Evolutionary conservation across 2,329 filamentous ascomycete species (phyloP).

Genomic region (Mycosphaerella sp.): DNA sequence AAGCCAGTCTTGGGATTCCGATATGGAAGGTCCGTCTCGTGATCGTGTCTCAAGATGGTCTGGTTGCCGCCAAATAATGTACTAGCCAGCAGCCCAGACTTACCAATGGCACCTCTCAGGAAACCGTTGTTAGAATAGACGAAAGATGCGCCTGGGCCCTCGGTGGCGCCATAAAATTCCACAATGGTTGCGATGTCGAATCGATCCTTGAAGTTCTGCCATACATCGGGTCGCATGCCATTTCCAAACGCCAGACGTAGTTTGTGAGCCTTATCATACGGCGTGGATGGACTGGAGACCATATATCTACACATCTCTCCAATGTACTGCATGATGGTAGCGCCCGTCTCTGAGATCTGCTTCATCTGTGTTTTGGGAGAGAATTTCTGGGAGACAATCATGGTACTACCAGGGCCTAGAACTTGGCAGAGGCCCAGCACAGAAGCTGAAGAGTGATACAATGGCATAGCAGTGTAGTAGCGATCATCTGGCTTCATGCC

Average conservation of each 20-base stretch:
- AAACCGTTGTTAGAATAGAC: conserved; percentile 70
- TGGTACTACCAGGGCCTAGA: conserved; percentile 51
- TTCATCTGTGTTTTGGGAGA: conserved; percentile 71
- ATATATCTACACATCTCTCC: conserved; percentile 83
- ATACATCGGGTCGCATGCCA: conserved; percentile 70
- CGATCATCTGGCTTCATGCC: conserved; percentile 67
- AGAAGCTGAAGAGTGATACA: conserved; percentile 77
- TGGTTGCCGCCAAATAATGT: conserved; percentile 48
- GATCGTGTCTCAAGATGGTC: conserved; percentile 64
- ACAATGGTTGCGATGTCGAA: conserved; percentile 42
- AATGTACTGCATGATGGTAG: conserved; percentile 79
- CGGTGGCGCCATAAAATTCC: conserved; percentile 38
- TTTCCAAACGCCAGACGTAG: conserved; percentile 78
- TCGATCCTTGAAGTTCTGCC: conserved; percentile 74
- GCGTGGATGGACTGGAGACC: conserved; percentile 57
- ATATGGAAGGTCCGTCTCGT: conserved; percentile 59
- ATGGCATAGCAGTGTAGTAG: conserved; percentile 82
- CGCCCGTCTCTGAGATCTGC: conserved; percentile 62
- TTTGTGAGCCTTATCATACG: conserved; percentile 65
- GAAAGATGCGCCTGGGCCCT: conserved; percentile 60
- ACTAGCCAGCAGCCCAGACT: conserved; percentile 58
- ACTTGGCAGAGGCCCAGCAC: conserved; percentile 62
- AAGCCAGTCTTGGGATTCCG: conserved; percentile 65
- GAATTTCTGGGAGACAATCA: conserved; percentile 71
- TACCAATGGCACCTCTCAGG: conserved; percentile 69